phyloP scores from a whole-genome alignment of 352 stramenopile genomes.

The Pythium apleroticum region DNA sequence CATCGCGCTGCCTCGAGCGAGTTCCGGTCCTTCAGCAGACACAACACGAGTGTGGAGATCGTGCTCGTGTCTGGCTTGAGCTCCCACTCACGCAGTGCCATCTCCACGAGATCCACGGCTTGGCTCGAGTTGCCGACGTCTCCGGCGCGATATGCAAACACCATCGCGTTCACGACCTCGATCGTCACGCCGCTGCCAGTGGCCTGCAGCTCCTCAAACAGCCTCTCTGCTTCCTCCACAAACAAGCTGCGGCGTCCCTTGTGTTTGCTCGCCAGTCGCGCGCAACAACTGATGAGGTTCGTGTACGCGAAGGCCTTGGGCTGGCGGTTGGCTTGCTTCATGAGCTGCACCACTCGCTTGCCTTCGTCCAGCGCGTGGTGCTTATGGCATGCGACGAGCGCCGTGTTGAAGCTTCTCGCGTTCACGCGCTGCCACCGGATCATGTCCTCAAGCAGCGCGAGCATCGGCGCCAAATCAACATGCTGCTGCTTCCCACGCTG shows the following conservation, averaged over 20 bases:
- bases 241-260: conserved; percentile 28
- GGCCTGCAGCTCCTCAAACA: conserved; percentile 48
- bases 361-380: conserved; percentile 39
- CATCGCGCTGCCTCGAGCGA: conserved; percentile 15
- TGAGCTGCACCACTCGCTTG: conserved; percentile 41
- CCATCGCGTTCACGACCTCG: conserved; percentile 58
- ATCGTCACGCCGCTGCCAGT: conserved; percentile 17
- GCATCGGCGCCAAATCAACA: conserved; percentile 35
- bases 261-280: conserved; percentile 27
- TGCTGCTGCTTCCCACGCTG: conserved; percentile 27
- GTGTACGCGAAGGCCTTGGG: conserved; percentile 51
- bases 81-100: conserved; percentile 33
- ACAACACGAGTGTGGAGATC: conserved; percentile 39
- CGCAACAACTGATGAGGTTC: conserved; percentile 70
- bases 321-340: conserved; percentile 31
- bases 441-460: conserved; percentile 59
- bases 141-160: conserved; percentile 52
- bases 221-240: conserved; percentile 34
- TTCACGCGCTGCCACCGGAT: conserved; percentile 35
- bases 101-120: conserved; percentile 31
- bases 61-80: conserved; percentile 47
- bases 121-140: conserved; percentile 34
- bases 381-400: conserved; percentile 64
- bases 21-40: conserved; percentile 42
- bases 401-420: conserved; percentile 63